Evolutionary conservation across 768 basidiomycete species (phyloP).

Genomic region (Guyanaporus albipodus): DNA sequence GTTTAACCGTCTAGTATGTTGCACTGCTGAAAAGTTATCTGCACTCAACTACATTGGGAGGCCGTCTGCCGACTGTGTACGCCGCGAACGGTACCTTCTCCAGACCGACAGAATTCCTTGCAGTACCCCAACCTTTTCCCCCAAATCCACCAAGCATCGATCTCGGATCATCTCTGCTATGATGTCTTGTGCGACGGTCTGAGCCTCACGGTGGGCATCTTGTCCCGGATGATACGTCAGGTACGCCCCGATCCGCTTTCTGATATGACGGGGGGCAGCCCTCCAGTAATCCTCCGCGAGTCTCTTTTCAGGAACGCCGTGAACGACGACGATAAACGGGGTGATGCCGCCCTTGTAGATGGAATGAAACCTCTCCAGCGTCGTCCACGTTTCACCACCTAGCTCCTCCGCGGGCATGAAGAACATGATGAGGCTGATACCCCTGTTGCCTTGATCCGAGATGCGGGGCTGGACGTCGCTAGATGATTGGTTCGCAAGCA

Average conservation of each 20-base stretch:
- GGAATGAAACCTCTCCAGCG: conserved; percentile 13
- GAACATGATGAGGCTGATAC: conserved; percentile 14
- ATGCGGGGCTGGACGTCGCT: background rate
- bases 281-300: conserved; percentile 12
- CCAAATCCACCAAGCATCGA: conserved; percentile 14
- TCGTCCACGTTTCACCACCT: conserved; percentile 10
- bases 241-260: conserved; percentile 4
- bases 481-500: background rate
- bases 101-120: conserved; percentile 16
- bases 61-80: background rate
- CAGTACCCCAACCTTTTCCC: conserved; percentile 13
- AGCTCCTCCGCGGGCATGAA: conserved; percentile 7
- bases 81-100: conserved; percentile 18
- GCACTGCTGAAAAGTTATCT: too few species aligned
- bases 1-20: background rate
- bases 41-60: background rate
- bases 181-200: conserved; percentile 5
- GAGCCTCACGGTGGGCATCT: conserved; percentile 4
- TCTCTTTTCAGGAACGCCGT: conserved; percentile 1
- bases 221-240: conserved; percentile 14
- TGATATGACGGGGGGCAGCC: conserved; percentile 8
- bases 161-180: conserved; percentile 13
- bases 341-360: conserved; percentile 12
- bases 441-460: conserved; percentile 1
- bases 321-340: conserved; percentile 18